Evolutionary conservation across 805 yeast genomes (phyloP).

Genomic region (Cyberlindnera amylophila): DNA sequence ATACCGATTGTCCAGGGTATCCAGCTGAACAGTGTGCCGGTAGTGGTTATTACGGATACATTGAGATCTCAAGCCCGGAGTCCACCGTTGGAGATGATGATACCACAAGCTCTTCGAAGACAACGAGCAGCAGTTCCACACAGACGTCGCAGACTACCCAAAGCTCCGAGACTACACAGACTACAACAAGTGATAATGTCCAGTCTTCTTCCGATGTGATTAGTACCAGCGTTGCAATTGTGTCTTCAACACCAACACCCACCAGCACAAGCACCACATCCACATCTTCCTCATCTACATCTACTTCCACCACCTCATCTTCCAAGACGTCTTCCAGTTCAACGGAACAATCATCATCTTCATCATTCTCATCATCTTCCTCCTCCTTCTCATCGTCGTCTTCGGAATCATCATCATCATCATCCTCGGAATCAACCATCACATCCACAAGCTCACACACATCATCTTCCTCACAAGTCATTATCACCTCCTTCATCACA

Average conservation of each 20-base stretch:
- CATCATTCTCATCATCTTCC: conserved; percentile 8
- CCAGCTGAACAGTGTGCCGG: conserved; percentile 37
- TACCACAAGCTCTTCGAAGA: not conserved
- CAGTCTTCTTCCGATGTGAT: not conserved
- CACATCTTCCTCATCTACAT: conserved; percentile 9
- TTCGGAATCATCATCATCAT: conserved; percentile 11
- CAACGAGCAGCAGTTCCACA: conserved; percentile 11
- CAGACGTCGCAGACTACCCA: conserved; percentile 1
- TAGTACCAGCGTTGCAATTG: conserved; percentile 4
- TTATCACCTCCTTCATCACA: conserved; percentile 12
- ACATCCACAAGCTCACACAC: conserved; percentile 6
- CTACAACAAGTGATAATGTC: conserved; percentile 5
- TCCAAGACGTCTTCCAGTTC: conserved; percentile 10
- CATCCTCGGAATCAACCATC: conserved; percentile 11
- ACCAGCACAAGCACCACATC: conserved; percentile 20
- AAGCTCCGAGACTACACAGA: conserved; percentile 17
- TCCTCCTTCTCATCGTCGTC: conserved; percentile 11
- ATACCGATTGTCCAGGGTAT: conserved; percentile 41
- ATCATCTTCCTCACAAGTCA: conserved; percentile 7
- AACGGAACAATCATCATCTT: conserved; percentile 3
- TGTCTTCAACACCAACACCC: conserved; percentile 11
- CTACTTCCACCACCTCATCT: conserved; percentile 9
- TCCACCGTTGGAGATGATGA: conserved; percentile 11
- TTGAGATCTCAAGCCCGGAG: conserved; percentile 20
- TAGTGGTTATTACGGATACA: conserved; percentile 39